These are phyloP conservation scores for Penicillium olsonii DNA, from an alignment of 2,329 filamentous ascomycete species.

Conservation along the genomic window DNA sequence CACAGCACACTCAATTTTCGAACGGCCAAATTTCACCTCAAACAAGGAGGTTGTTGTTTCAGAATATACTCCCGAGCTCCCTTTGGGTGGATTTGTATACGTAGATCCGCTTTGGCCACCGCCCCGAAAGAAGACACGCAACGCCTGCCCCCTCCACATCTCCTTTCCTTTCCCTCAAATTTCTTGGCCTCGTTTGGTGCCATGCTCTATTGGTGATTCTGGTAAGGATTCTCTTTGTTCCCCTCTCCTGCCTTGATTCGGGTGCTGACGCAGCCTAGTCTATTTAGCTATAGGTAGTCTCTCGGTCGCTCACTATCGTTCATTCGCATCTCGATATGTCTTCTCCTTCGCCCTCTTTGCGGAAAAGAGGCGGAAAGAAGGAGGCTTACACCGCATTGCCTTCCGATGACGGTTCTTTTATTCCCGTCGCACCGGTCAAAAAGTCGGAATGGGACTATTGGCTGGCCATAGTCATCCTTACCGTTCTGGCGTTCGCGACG, in stretches of 20 bases:
- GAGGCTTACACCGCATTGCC: slow-evolving; percentile 28
- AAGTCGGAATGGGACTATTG: slow-evolving; percentile 79
- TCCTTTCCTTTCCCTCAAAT: slow-evolving; percentile 14
- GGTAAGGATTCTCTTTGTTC: slow-evolving; percentile 14
- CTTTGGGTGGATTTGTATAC: slow-evolving; percentile 9
- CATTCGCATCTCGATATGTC: slow-evolving; percentile 34
- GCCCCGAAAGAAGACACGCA: slow-evolving; percentile 28
- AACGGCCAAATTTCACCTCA: not conserved
- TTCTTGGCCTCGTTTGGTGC: slow-evolving; percentile 20
- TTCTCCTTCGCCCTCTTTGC: slow-evolving; percentile 40
- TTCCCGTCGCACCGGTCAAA: slow-evolving; percentile 25
- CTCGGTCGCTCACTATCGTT: slow-evolving; percentile 30
- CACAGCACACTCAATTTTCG: no score
- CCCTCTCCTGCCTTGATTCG: not conserved
- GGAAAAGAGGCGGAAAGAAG: slow-evolving; percentile 46
- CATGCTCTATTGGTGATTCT: slow-evolving; percentile 29
- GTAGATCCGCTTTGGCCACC: slow-evolving; percentile 20
- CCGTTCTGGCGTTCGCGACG: slow-evolving; percentile 80
- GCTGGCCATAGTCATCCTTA: slow-evolving; percentile 75
- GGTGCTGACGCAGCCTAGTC: slow-evolving; percentile 18
- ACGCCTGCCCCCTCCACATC: slow-evolving; percentile 10
- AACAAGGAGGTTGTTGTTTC: slow-evolving; percentile 3
- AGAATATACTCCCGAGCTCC: slow-evolving; percentile 1
- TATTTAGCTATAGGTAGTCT: slow-evolving; percentile 32
- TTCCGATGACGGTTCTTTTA: slow-evolving; percentile 23